A percentile compares a stretch with the other conserved stretches of the same genome.
Evolutionary conservation across 129 eudicot genomes (phyloP).

Genomic region (Pseudognaphalium luteoalbum): DNA sequence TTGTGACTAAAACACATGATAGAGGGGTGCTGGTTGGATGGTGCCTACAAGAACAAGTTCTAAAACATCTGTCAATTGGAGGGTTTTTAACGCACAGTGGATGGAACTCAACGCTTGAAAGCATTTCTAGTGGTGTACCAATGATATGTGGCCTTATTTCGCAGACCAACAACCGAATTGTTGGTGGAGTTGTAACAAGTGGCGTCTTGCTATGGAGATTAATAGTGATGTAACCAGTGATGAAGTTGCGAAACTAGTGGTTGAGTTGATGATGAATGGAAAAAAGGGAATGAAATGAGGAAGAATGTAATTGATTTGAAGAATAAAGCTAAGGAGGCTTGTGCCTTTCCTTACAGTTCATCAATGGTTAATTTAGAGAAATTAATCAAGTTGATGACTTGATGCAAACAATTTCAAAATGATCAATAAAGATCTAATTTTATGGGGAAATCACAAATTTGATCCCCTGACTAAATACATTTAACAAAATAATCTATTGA

Average conservation of each 20-base stretch:
- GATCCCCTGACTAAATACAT: no score
- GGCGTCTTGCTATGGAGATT: constrained; percentile 60
- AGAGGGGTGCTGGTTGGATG: constrained; percentile 49
- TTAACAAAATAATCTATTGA: no score
- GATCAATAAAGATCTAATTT: no score
- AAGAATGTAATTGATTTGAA: constrained; percentile 48
- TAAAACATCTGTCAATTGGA: constrained; percentile 46
- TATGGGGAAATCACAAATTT: no score
- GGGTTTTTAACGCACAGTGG: constrained; percentile 60
- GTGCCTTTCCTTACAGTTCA: constrained; percentile 32
- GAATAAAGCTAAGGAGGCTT: constrained; percentile 46
- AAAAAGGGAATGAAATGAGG: constrained; percentile 43
- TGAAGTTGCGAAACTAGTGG: constrained; percentile 42
- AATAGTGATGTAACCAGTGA: constrained; percentile 49
- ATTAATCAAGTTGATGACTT: constrained; percentile 29
- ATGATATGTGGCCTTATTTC: constrained; percentile 68
- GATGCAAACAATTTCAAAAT: neutral
- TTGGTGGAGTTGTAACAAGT: constrained; percentile 46
- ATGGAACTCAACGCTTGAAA: constrained; percentile 64
- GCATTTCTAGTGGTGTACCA: constrained; percentile 48
- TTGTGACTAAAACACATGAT: constrained; percentile 32
- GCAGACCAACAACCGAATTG: constrained; percentile 62
- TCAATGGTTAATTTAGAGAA: constrained; percentile 41
- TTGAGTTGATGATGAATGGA: constrained; percentile 48
- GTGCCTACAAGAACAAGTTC: constrained; percentile 60